Evolutionary conservation across 2,329 filamentous ascomycete species (phyloP).

Genomic region (Aureobasidium pullulans): DNA sequence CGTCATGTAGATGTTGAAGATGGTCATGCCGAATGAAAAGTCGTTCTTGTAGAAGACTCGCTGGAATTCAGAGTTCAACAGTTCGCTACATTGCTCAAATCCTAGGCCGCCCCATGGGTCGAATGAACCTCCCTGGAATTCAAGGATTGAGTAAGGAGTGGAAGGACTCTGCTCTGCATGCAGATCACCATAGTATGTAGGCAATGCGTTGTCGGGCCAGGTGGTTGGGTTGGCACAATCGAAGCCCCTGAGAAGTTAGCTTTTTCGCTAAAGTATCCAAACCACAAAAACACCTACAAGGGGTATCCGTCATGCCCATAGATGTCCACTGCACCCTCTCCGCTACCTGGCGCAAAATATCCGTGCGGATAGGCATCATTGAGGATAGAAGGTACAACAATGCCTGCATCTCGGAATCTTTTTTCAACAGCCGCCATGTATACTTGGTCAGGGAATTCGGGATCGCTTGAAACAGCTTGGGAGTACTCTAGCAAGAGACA

Average conservation of each 20-base stretch:
- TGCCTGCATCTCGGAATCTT: slow-evolving; percentile 53
- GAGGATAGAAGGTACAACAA: slow-evolving; percentile 50
- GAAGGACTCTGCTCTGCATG: slow-evolving; percentile 56
- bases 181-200: slow-evolving; percentile 46
- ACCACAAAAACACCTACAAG: no score
- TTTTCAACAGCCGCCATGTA: slow-evolving; percentile 67
- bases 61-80: slow-evolving; percentile 67
- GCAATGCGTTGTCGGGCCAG: slow-evolving; percentile 53
- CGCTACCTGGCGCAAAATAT: slow-evolving; percentile 52
- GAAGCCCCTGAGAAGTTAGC: slow-evolving; percentile 40
- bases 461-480: slow-evolving; percentile 15
- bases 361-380: slow-evolving; percentile 59
- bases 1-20: slow-evolving; percentile 71
- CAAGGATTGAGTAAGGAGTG: slow-evolving; percentile 58
- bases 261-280: no score
- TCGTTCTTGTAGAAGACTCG: slow-evolving; percentile 59
- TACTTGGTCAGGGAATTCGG: slow-evolving; percentile 53
- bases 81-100: slow-evolving; percentile 57
- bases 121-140: slow-evolving; percentile 48
- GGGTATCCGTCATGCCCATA: slow-evolving; percentile 39
- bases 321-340: slow-evolving; percentile 44
- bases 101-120: slow-evolving; percentile 69
- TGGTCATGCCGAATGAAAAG: slow-evolving; percentile 56
- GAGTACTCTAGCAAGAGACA: neutral
- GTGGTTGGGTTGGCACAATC: slow-evolving; percentile 50